A percentile compares a stretch with the other conserved stretches of the same genome.
Evolutionary conservation across 768 basidiomycete species (phyloP).

Genomic region (Pisolithus sp.): DNA sequence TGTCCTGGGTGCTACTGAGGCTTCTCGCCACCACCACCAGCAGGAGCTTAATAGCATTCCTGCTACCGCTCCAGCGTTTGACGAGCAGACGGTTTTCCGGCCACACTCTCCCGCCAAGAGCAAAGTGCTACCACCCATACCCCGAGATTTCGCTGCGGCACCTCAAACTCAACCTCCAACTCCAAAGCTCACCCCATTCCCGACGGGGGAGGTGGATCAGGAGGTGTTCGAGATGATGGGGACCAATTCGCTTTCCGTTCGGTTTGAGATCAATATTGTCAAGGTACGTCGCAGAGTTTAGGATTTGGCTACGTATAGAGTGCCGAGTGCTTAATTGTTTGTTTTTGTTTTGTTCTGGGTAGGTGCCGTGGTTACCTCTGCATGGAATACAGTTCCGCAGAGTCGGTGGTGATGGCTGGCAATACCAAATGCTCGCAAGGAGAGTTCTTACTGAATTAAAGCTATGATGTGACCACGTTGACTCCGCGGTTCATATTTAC

Average conservation of each 20-base stretch:
- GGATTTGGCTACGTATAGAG: not conserved
- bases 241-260: slow-evolving; percentile 75
- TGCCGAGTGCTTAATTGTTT: not conserved
- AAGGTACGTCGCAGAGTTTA: slow-evolving; percentile 49
- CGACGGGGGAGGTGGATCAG: slow-evolving; percentile 60
- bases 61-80: slow-evolving; percentile 12
- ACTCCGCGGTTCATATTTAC: no score
- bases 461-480: slow-evolving; percentile 39
- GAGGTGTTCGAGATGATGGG: slow-evolving; percentile 70
- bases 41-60: slow-evolving; percentile 3
- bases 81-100: slow-evolving; percentile 31
- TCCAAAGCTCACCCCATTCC: slow-evolving; percentile 47
- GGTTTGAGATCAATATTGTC: slow-evolving; percentile 96
- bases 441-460: slow-evolving; percentile 85
- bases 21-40: slow-evolving; percentile 21
- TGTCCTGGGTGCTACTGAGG: slow-evolving; percentile 29
- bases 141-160: slow-evolving; percentile 53
- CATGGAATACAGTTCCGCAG: slow-evolving; percentile 96
- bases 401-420: slow-evolving; percentile 88
- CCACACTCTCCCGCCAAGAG: slow-evolving; percentile 48
- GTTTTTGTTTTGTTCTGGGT: slow-evolving; percentile 1
- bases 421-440: slow-evolving; percentile 93
- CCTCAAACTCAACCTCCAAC: slow-evolving; percentile 20
- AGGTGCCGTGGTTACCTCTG: slow-evolving; percentile 91
- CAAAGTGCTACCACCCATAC: slow-evolving; percentile 75